phyloP scores from a whole-genome alignment of 2,329 filamentous ascomycete species.

The Metarhizium brunneum region DNA sequence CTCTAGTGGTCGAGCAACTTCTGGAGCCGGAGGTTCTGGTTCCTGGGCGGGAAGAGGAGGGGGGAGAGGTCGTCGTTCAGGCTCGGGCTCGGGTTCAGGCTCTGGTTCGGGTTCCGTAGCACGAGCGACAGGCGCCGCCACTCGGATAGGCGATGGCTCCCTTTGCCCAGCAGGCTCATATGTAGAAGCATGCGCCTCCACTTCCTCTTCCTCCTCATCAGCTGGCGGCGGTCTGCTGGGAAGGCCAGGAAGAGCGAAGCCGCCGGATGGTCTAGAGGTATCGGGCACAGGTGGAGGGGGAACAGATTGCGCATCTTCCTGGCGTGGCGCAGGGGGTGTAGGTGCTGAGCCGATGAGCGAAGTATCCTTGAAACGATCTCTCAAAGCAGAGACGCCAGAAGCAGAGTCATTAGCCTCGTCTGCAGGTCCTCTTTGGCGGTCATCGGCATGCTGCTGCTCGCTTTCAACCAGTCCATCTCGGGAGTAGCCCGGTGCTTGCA shows the following conservation, averaged over 20 bases:
- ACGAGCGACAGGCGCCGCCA: conserved; percentile 77
- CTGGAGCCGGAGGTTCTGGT: conserved; percentile 51
- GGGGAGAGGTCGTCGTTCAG: conserved; percentile 41
- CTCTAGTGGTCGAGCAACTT: conserved; percentile 47
- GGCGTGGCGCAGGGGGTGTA: conserved; percentile 26
- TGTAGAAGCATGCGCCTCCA: conserved; percentile 42
- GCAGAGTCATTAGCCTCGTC: conserved; percentile 45
- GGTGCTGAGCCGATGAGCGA: conserved; percentile 53
- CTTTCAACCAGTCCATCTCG: conserved; percentile 44
- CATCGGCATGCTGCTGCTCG: conserved; percentile 54
- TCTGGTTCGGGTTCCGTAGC: conserved; percentile 43
- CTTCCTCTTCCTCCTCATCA: conserved; percentile 44
- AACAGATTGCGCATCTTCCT: conserved; percentile 26
- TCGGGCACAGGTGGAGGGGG: conserved; percentile 41
- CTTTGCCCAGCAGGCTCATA: conserved; percentile 31
- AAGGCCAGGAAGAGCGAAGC: conserved; percentile 71
- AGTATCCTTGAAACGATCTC: conserved; percentile 75
- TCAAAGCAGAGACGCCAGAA: conserved; percentile 63
- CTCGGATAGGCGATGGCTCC: conserved; percentile 66
- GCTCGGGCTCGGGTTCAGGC: conserved; percentile 38
- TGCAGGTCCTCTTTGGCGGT: conserved; percentile 31
- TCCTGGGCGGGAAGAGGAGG: conserved; percentile 57
- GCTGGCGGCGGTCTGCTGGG: conserved; percentile 49
- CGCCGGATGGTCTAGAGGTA: conserved; percentile 61
- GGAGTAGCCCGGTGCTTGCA: conserved; percentile 59